Conservation (phyloP, 108 stramenopile species). For the Cyclotella sp. region DNA sequence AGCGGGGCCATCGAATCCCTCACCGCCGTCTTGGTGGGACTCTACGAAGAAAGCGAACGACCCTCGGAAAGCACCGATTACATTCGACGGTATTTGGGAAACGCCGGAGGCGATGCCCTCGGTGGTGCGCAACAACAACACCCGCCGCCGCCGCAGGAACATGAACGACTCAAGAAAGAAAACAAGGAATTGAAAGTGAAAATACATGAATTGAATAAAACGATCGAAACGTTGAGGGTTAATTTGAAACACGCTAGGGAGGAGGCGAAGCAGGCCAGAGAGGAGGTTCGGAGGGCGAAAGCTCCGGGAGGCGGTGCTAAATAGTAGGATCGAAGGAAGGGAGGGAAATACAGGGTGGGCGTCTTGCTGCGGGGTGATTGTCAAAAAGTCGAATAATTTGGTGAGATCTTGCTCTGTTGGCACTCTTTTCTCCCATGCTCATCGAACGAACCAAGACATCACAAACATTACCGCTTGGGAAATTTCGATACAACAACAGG, state of each 20-base stretch:
- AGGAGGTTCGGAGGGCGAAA: constrained; percentile 8
- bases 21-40: constrained; percentile 6
- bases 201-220: constrained; percentile 47
- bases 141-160: neutral
- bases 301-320: neutral
- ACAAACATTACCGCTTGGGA: too few species aligned
- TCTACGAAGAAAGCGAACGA: constrained; percentile 15
- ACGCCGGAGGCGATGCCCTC: too few species aligned
- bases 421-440: too few species aligned
- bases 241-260: constrained; percentile 44
- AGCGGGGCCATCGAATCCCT: constrained; percentile 94
- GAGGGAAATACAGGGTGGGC: too few species aligned
- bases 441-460: too few species aligned
- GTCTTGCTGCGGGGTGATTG: too few species aligned
- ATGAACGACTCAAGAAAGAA: constrained; percentile 48
- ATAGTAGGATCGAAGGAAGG: too few species aligned
- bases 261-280: constrained; percentile 8
- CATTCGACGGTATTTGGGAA: constrained; percentile 3
- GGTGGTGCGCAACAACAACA: neutral
- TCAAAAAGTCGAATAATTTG: too few species aligned
- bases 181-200: constrained; percentile 63
- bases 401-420: too few species aligned
- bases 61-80: constrained; percentile 10
- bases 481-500: too few species aligned
- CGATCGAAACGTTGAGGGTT: constrained; percentile 33